Evolutionary conservation across 2,329 filamentous ascomycete genomes (phyloP).

Genomic region (Colletotrichum truncatum): DNA sequence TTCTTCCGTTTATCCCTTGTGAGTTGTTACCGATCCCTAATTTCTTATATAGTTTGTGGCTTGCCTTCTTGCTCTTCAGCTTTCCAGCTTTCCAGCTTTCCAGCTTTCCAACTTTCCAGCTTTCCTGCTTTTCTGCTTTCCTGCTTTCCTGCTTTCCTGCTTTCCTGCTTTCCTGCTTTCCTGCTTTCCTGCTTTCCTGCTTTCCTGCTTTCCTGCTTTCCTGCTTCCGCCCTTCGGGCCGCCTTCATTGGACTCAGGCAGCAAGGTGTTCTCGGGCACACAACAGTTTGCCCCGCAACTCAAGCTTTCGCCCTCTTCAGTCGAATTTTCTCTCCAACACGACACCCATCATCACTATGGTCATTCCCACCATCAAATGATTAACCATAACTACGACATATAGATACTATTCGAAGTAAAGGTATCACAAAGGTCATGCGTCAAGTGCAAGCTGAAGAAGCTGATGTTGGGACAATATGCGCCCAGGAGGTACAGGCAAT

Average conservation of each 20-base stretch:
- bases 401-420: too few relatives aligned
- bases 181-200: background rate
- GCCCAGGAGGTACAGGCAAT: background rate
- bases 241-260: too few relatives aligned
- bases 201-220: background rate
- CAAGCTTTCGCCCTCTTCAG: background rate
- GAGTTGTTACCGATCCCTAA: too few relatives aligned
- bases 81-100: background rate
- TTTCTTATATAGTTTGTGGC: too few relatives aligned
- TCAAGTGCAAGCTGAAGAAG: too few relatives aligned
- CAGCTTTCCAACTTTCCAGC: background rate
- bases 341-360: too few relatives aligned
- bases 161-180: background rate
- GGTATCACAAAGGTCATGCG: too few relatives aligned
- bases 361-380: too few relatives aligned
- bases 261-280: too few relatives aligned
- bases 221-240: background rate
- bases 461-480: background rate
- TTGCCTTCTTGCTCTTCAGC: background rate
- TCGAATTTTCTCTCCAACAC: too few relatives aligned
- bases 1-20: too few relatives aligned
- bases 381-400: too few relatives aligned
- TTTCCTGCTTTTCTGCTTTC: background rate
- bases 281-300: background rate
- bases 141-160: background rate